Conservation (phyloP, 305 asterid species). For the Ilex paraguariensis region DNA sequence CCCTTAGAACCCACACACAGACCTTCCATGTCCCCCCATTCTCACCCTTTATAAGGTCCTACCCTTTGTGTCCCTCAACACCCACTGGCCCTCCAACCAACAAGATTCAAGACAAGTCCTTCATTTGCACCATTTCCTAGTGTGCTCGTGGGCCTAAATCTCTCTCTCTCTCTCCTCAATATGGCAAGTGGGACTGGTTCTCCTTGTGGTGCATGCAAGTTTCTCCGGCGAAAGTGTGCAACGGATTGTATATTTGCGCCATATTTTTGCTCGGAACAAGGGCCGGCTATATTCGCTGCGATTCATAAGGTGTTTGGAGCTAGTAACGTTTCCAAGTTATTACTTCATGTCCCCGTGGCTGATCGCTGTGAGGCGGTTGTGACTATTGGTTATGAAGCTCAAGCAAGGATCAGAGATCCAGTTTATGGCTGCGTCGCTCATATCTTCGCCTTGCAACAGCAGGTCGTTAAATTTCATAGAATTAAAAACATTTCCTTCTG, state of each 20-base stretch:
- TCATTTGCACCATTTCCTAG: conserved; percentile 51
- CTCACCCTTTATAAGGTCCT: conserved; percentile 29
- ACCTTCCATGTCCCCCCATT: conserved; percentile 56
- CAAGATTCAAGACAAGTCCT: not conserved
- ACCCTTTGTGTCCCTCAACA: not conserved
- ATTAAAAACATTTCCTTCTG: too few species aligned
- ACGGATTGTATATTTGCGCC: conserved; percentile 71
- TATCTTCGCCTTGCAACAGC: conserved; percentile 65
- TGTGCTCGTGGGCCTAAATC: conserved; percentile 48
- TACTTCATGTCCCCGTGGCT: conserved; percentile 54
- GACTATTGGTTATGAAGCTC: conserved; percentile 79
- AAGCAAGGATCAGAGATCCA: conserved; percentile 68
- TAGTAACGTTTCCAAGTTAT: conserved; percentile 65
- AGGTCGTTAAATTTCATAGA: conserved; percentile 26
- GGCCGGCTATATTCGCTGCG: conserved; percentile 67
- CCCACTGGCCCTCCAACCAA: conserved; percentile 13
- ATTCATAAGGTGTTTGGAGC: conserved; percentile 86
- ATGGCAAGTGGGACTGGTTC: conserved; percentile 37
- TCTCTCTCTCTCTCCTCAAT: not conserved
- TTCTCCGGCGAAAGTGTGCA: conserved; percentile 68
- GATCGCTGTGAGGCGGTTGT: conserved; percentile 73
- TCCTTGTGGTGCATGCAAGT: conserved; percentile 92
- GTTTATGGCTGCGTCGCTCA: conserved; percentile 78
- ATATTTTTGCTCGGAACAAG: conserved; percentile 65
- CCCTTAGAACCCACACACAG: conserved; percentile 60